Evolutionary conservation across 495 filamentous ascomycete species (phyloP).

Genomic region (Pseudevernia furfuracea): DNA sequence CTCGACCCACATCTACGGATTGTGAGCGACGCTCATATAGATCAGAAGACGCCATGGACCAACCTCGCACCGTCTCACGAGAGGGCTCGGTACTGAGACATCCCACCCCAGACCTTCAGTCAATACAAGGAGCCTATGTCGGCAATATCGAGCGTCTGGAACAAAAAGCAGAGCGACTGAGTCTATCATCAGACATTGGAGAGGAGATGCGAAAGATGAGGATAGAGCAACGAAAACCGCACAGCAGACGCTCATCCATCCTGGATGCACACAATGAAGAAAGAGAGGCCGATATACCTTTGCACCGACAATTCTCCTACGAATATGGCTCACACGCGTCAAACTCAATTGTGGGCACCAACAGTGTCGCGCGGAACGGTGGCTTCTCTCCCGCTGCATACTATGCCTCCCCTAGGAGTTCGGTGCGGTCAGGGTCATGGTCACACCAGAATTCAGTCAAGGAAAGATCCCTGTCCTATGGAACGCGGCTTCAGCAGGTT

Average conservation of each 20-base stretch:
- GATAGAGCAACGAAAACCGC: constrained; percentile 62
- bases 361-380: constrained; percentile 56
- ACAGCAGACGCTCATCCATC: constrained; percentile 53
- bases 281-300: constrained; percentile 21
- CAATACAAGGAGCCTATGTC: constrained; percentile 63
- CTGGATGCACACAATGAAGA: constrained; percentile 36
- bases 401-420: constrained; percentile 57
- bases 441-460: constrained; percentile 36
- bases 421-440: constrained; percentile 45
- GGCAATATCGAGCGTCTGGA: constrained; percentile 78
- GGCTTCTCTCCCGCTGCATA: constrained; percentile 66
- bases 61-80: constrained; percentile 51
- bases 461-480: constrained; percentile 52
- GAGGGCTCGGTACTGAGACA: constrained; percentile 58
- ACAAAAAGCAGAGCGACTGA: constrained; percentile 72
- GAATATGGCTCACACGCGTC: constrained; percentile 40
- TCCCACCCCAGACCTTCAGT: constrained; percentile 68
- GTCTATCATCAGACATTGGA: constrained; percentile 65
- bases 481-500: constrained; percentile 44
- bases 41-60: constrained; percentile 36
- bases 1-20: constrained; percentile 4
- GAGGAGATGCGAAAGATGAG: constrained; percentile 75
- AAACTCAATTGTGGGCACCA: constrained; percentile 62
- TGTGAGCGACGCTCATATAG: constrained; percentile 12
- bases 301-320: constrained; percentile 45